A percentile compares a stretch with the other conserved stretches of the same genome.
Evolutionary conservation across 2,329 filamentous ascomycete species (phyloP).

Genomic region (Sordariomycetes sp.): DNA sequence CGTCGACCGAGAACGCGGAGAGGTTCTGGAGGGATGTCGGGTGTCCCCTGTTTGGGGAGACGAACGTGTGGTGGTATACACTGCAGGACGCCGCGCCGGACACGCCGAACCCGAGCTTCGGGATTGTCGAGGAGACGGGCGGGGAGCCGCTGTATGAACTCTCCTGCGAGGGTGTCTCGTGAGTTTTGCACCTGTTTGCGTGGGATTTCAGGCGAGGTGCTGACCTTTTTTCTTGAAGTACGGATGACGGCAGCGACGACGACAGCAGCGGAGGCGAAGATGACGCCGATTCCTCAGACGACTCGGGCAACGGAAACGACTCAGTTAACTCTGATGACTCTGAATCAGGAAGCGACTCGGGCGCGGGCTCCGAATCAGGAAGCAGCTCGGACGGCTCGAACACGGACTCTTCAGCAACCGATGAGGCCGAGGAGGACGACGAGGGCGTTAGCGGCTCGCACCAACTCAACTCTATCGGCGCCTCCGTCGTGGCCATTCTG

Average conservation of each 20-base stretch:
- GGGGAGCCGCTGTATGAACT: constrained; percentile 52
- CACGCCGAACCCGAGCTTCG: constrained; percentile 59
- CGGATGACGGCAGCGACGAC: not conserved
- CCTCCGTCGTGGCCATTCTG: constrained; percentile 2
- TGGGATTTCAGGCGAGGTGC: too few relatives aligned
- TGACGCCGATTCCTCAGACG: not conserved
- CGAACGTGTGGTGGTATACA: constrained; percentile 68
- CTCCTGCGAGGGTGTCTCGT: constrained; percentile 34
- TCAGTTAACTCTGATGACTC: not conserved
- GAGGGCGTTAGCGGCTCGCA: not conserved
- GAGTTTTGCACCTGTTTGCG: not conserved
- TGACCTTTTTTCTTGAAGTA: not conserved
- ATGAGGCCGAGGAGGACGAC: not conserved
- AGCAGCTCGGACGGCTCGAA: not conserved
- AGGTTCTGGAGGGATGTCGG: constrained; percentile 73
- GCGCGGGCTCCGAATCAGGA: not conserved
- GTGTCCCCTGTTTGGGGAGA: constrained; percentile 56
- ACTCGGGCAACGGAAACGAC: not conserved
- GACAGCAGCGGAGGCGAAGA: not conserved
- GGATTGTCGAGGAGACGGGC: constrained; percentile 45
- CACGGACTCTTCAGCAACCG: not conserved
- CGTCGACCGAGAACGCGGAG: constrained; percentile 59
- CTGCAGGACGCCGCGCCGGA: constrained; percentile 54
- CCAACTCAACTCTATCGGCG: constrained; percentile 1
- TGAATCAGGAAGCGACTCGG: not conserved